These are phyloP conservation scores for Alternaria brassicicola DNA, from an alignment of 2,329 filamentous ascomycete genomes.

Conservation along the genomic window DNA sequence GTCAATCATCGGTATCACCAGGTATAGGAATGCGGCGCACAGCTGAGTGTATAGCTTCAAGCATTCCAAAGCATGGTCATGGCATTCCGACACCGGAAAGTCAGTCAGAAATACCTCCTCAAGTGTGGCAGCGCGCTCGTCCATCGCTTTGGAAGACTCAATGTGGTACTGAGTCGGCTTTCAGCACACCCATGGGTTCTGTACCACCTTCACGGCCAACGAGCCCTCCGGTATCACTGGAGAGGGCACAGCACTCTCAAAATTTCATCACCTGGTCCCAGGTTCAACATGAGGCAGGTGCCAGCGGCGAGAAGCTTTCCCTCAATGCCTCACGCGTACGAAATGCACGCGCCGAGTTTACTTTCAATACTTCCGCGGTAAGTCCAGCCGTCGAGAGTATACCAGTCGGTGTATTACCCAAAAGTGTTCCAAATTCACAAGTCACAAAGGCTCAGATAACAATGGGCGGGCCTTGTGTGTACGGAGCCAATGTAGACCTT, in stretches of 20 bases:
- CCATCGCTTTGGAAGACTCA: conserved; percentile 13
- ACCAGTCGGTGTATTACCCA: background rate
- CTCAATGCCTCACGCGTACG: background rate
- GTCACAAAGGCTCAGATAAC: too few species aligned
- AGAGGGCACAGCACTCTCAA: background rate
- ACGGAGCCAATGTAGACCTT: background rate
- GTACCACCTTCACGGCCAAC: background rate
- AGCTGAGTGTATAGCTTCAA: background rate
- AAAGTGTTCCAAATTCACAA: background rate
- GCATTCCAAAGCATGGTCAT: background rate
- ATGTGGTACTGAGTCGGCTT: background rate
- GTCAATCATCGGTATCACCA: background rate
- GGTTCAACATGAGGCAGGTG: background rate
- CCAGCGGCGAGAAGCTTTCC: background rate
- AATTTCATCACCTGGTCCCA: background rate
- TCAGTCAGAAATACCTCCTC: conserved; percentile 16
- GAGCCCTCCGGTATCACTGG: too few species aligned
- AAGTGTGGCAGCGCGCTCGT: conserved; percentile 21
- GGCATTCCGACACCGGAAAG: background rate
- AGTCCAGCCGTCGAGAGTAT: background rate
- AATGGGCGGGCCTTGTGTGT: background rate
- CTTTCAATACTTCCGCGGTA: background rate
- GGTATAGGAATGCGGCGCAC: background rate
- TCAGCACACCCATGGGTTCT: conserved; percentile 25
- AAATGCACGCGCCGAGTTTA: background rate